Percentiles rank a stretch among this genome's conserved stretches.
These are phyloP conservation scores for Xylaria bambusicola DNA, from an alignment of 495 filamentous ascomycete genomes.

Conservation along the genomic window DNA sequence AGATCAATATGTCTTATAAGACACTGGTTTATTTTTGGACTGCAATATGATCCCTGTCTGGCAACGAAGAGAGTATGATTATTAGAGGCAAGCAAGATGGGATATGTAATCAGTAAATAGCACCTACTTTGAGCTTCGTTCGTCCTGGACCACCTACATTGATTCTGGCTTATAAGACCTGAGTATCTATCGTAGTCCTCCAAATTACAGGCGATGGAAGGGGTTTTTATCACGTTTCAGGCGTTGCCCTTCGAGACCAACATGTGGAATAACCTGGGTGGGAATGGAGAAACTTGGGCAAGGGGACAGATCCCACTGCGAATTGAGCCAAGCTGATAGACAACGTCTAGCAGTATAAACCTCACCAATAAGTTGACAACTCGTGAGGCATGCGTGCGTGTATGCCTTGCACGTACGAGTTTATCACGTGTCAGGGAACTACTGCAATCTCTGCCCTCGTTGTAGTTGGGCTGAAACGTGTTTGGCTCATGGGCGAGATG, in stretches of 20 bases:
- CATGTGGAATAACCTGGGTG: not conserved
- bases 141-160: too few relatives aligned
- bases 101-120: too few relatives aligned
- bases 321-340: not conserved
- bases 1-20: conserved; percentile 1
- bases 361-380: not conserved
- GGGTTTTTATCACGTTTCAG: conserved; percentile 6
- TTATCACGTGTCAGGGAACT: conserved; percentile 8
- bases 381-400: not conserved
- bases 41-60: not conserved
- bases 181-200: not conserved
- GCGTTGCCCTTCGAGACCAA: not conserved
- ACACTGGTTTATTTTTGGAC: not conserved
- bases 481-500: not conserved
- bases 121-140: too few relatives aligned
- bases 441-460: conserved; percentile 1
- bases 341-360: not conserved
- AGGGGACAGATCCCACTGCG: not conserved
- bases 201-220: conserved; percentile 2
- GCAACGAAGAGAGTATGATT: too few relatives aligned
- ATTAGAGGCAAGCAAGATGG: too few relatives aligned
- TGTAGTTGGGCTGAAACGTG: not conserved
- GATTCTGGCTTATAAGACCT: too few relatives aligned
- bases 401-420: not conserved
- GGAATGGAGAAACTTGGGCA: not conserved